Evolutionary conservation across 192 early-diverging fungal genomes (phyloP).

Genomic region (Podila epigama): DNA sequence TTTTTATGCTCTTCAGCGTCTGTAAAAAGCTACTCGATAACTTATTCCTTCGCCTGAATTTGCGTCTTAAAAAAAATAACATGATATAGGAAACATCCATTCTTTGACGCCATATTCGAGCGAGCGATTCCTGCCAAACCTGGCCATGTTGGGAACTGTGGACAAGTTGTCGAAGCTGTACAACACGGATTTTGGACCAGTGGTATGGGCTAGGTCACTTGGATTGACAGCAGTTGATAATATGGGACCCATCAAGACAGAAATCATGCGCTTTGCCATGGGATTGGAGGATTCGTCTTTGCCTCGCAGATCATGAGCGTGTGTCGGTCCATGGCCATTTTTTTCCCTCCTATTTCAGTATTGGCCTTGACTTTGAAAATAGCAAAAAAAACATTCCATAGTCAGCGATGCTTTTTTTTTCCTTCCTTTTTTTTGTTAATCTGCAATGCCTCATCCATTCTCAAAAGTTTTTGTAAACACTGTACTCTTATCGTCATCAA

Average conservation of each 20-base stretch:
- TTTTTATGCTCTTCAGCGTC: too few relatives aligned
- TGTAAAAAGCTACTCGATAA: too few relatives aligned
- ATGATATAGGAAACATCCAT: constrained; percentile 61
- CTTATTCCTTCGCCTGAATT: not conserved
- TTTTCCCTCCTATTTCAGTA: too few relatives aligned
- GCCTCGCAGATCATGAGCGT: not conserved
- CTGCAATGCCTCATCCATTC: too few relatives aligned
- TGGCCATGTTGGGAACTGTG: constrained; percentile 84
- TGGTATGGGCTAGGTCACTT: constrained; percentile 75
- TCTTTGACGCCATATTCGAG: constrained; percentile 82
- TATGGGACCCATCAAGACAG: constrained; percentile 70
- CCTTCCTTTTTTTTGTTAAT: too few relatives aligned
- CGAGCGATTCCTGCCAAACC: constrained; percentile 81
- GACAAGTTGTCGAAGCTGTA: constrained; percentile 87
- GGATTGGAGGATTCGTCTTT: constrained; percentile 49
- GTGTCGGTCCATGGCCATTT: too few relatives aligned
- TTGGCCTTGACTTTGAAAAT: too few relatives aligned
- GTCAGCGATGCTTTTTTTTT: too few relatives aligned
- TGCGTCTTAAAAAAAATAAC: not conserved
- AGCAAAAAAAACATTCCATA: too few relatives aligned
- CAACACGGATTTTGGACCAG: constrained; percentile 63
- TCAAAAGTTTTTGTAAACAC: too few relatives aligned
- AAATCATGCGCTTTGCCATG: constrained; percentile 67
- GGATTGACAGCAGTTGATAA: constrained; percentile 75
- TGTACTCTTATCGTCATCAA: too few relatives aligned